Percentiles rank a stretch among this genome's conserved stretches.
These are phyloP conservation scores for Annulohypoxylon moriforme DNA, from an alignment of 495 filamentous ascomycete genomes.

Conservation along the genomic window DNA sequence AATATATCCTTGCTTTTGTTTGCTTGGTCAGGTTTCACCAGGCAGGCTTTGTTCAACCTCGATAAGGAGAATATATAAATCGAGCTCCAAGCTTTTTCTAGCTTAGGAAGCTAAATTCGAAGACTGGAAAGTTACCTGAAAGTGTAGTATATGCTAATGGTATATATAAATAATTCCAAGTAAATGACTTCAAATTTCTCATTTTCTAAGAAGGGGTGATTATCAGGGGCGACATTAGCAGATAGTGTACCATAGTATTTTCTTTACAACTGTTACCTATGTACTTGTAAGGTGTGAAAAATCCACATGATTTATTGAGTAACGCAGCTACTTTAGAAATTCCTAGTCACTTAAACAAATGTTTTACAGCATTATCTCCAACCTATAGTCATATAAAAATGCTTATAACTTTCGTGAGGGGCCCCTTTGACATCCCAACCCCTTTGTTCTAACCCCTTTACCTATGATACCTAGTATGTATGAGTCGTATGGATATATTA, in stretches of 20 bases:
- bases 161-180: too few relatives aligned
- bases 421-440: background rate
- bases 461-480: background rate
- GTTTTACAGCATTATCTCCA: background rate
- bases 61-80: too few relatives aligned
- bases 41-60: too few relatives aligned
- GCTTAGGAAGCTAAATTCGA: too few relatives aligned
- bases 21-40: too few relatives aligned
- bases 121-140: too few relatives aligned
- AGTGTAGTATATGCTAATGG: too few relatives aligned
- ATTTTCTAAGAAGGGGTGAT: background rate
- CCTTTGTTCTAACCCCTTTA: conserved; percentile 20
- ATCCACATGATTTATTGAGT: background rate
- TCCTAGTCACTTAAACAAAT: background rate
- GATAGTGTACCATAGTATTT: background rate
- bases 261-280: background rate
- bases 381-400: background rate
- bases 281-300: background rate
- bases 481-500: background rate
- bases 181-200: background rate
- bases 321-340: background rate
- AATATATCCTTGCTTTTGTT: too few relatives aligned
- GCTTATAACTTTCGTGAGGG: background rate
- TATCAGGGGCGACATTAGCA: background rate
- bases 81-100: too few relatives aligned